phyloP scores from a whole-genome alignment of 164 flowering plant species.

The Umbellularia californica region DNA sequence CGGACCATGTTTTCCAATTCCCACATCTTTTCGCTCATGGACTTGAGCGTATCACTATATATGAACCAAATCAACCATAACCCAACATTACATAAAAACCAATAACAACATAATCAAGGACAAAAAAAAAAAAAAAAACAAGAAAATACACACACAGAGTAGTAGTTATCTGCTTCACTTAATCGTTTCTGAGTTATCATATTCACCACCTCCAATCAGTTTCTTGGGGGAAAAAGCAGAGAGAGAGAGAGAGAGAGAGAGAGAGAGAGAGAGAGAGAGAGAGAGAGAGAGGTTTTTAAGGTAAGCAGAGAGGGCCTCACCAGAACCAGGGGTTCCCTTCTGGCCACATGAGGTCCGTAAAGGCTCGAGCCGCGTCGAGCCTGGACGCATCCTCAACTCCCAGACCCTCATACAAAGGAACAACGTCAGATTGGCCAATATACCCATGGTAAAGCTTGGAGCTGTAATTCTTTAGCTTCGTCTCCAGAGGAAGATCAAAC shows the following conservation, averaged over 20 bases:
- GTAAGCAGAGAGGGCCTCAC: conserved; percentile 14
- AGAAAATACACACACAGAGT: too few relatives aligned
- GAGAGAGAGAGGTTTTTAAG: too few relatives aligned
- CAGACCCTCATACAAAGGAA: conserved; percentile 45
- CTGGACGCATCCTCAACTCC: conserved; percentile 38
- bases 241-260: too few relatives aligned
- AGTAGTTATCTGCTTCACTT: too few relatives aligned
- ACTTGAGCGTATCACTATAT: conserved; percentile 22
- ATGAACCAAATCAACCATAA: background rate
- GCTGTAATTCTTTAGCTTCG: conserved; percentile 32
- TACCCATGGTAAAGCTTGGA: conserved; percentile 42
- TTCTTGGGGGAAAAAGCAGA: too few relatives aligned
- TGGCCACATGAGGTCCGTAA: conserved; percentile 62
- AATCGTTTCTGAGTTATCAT: too few relatives aligned
- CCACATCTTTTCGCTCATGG: conserved; percentile 30
- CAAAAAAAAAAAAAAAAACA: too few relatives aligned
- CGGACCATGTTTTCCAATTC: conserved; percentile 25
- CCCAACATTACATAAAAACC: background rate
- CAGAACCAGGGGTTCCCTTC: conserved; percentile 44
- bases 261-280: too few relatives aligned
- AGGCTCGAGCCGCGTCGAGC: conserved; percentile 20
- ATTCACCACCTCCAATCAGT: too few relatives aligned
- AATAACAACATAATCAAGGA: background rate
- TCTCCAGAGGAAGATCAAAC: conserved; percentile 55
- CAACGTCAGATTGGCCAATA: conserved; percentile 20